These are phyloP conservation scores for Tubosaeta sp. DNA, from an alignment of 768 basidiomycete species.

Conservation along the genomic window DNA sequence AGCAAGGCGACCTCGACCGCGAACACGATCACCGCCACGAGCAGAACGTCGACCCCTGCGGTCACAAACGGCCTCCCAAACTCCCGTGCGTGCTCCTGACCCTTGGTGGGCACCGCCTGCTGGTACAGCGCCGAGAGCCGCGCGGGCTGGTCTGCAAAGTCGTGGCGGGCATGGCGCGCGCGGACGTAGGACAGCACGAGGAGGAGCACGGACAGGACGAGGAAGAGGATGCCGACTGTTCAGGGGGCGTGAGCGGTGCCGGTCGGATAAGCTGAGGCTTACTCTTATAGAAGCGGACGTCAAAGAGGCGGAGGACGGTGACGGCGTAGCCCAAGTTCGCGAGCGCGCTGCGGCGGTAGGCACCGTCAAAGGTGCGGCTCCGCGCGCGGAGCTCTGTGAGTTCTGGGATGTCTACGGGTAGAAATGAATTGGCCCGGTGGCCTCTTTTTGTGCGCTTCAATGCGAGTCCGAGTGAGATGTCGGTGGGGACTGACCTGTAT, in stretches of 20 bases:
- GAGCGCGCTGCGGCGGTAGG: slow-evolving; percentile 73
- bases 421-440: slow-evolving; percentile 48
- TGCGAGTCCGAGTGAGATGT: not conserved
- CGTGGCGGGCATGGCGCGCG: slow-evolving; percentile 62
- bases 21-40: slow-evolving; percentile 56
- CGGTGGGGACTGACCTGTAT: slow-evolving; percentile 22
- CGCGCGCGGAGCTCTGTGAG: slow-evolving; percentile 75
- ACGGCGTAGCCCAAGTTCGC: slow-evolving; percentile 70
- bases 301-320: slow-evolving; percentile 76
- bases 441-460: slow-evolving; percentile 32
- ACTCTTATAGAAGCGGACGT: slow-evolving; percentile 70
- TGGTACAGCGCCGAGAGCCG: slow-evolving; percentile 24
- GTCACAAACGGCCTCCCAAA: slow-evolving; percentile 79
- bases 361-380: slow-evolving; percentile 79
- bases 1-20: slow-evolving; percentile 63
- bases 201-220: slow-evolving; percentile 57
- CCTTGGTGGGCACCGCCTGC: slow-evolving; percentile 49
- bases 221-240: slow-evolving; percentile 57
- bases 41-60: slow-evolving; percentile 66
- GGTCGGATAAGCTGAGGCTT: not conserved
- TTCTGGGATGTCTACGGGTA: slow-evolving; percentile 50
- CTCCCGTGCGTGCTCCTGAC: slow-evolving; percentile 55
- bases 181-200: slow-evolving; percentile 57
- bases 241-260: too few relatives aligned
- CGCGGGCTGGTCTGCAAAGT: slow-evolving; percentile 64